A percentile compares a stretch with the other conserved stretches of the same genome.
Evolutionary conservation across 1,139 yeast species (phyloP).

Genomic region (Hansenula lynferdii): DNA sequence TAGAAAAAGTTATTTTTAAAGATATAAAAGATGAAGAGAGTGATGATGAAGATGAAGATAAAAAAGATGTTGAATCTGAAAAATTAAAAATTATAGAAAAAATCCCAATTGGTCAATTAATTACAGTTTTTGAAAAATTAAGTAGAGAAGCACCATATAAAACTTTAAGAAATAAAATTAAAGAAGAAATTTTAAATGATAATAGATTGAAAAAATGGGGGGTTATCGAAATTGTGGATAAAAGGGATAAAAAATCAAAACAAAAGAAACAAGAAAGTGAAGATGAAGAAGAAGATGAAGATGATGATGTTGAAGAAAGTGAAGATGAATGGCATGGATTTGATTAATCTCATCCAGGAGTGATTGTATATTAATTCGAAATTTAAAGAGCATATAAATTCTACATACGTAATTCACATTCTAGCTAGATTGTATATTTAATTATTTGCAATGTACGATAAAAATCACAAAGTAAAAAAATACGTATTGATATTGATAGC

Average conservation of each 20-base stretch:
- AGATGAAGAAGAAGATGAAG: constrained; percentile 23
- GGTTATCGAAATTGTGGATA: constrained; percentile 28
- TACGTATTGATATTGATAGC: too few relatives aligned
- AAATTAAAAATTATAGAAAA: constrained; percentile 30
- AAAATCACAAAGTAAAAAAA: too few relatives aligned
- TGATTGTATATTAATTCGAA: too few relatives aligned
- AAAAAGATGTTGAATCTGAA: constrained; percentile 22
- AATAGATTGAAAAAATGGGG: constrained; percentile 65
- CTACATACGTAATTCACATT: too few relatives aligned
- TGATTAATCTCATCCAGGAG: too few relatives aligned
- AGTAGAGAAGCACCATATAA: constrained; percentile 46
- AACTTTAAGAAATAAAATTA: constrained; percentile 61
- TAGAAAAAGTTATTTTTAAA: constrained; percentile 59
- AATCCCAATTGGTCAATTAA: constrained; percentile 50
- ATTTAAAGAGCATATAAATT: too few relatives aligned
- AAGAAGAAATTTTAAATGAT: constrained; percentile 63
- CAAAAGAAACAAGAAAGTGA: constrained; percentile 14
- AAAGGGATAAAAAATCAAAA: constrained; percentile 15
- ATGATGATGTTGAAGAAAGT: constrained; percentile 30
- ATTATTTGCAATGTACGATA: too few relatives aligned
- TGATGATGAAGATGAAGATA: constrained; percentile 36
- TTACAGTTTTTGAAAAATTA: constrained; percentile 56
- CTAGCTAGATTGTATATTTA: too few relatives aligned
- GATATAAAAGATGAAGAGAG: constrained; percentile 37
- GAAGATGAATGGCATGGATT: constrained; percentile 54